phyloP scores from a whole-genome alignment of 2,329 filamentous ascomycete species.

The Aspergillus pseudonomiae region DNA sequence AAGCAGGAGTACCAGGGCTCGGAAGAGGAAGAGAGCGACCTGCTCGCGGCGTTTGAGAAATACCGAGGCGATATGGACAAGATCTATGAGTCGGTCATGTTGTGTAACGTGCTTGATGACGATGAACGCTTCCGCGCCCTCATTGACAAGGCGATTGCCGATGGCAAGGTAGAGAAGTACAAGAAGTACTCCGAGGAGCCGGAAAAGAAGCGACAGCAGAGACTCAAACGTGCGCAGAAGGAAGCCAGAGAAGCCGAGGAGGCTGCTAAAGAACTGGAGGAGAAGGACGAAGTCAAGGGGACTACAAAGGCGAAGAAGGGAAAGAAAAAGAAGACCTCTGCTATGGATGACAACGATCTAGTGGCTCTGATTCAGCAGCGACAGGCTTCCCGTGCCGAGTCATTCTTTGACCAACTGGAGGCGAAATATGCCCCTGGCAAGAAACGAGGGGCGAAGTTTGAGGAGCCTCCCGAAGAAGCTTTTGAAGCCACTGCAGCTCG shows the following conservation, averaged over 20 bases:
- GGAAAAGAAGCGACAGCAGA: slow-evolving; percentile 63
- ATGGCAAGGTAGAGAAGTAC: slow-evolving; percentile 67
- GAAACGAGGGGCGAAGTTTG: slow-evolving; percentile 46
- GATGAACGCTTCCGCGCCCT: slow-evolving; percentile 81
- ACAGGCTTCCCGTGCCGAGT: slow-evolving; percentile 63
- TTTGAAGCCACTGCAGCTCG: slow-evolving; percentile 50
- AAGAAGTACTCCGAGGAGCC: slow-evolving; percentile 73
- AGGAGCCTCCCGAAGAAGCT: slow-evolving; percentile 66
- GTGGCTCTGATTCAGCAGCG: slow-evolving; percentile 75
- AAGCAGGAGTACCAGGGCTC: slow-evolving; percentile 79
- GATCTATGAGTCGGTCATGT: slow-evolving; percentile 82
- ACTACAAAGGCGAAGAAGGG: slow-evolving; percentile 25
- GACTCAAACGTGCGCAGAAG: slow-evolving; percentile 64
- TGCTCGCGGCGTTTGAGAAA: slow-evolving; percentile 75
- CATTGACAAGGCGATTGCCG: slow-evolving; percentile 77
- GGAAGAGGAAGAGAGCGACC: slow-evolving; percentile 78
- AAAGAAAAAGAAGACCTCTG: slow-evolving; percentile 23
- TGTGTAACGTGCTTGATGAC: slow-evolving; percentile 80
- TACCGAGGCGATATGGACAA: slow-evolving; percentile 73
- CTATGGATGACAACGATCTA: slow-evolving; percentile 51
- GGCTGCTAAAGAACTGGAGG: slow-evolving; percentile 72
- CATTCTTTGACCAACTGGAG: slow-evolving; percentile 73
- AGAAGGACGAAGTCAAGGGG: slow-evolving; percentile 56
- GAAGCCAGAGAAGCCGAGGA: slow-evolving; percentile 76
- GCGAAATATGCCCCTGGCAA: slow-evolving; percentile 68